A percentile compares a stretch with the other conserved stretches of the same genome.
Conservation (phyloP, 169 alveolate genomes). For the Neospora caninum region DNA sequence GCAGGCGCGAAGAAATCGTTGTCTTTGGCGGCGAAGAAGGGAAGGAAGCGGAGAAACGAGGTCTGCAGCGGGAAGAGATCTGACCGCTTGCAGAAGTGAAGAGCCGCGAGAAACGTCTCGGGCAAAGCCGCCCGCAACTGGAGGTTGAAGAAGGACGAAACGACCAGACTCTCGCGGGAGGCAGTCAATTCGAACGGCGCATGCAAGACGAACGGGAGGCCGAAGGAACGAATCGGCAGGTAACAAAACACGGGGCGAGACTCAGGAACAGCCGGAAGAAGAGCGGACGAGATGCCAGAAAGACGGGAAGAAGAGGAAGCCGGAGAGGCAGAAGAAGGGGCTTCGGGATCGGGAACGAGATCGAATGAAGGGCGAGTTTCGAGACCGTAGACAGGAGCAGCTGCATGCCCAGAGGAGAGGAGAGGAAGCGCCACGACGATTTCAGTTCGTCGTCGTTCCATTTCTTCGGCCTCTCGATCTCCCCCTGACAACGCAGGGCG, state of each 20-base stretch:
- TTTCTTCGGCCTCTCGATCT: background rate
- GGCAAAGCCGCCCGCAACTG: constrained; percentile 30
- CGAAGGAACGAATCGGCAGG: constrained; percentile 74
- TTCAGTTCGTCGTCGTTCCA: background rate
- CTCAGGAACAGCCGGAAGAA: background rate
- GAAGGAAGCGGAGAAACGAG: constrained; percentile 35
- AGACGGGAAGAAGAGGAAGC: background rate
- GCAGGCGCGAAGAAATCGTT: constrained; percentile 22
- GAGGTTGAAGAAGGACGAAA: constrained; percentile 23
- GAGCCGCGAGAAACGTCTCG: constrained; percentile 20
- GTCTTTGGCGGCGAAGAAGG: background rate
- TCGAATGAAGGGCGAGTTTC: too few species aligned
- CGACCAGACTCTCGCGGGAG: constrained; percentile 67
- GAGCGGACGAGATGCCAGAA: background rate
- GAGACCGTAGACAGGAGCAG: constrained; percentile 1
- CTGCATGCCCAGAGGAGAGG: constrained; percentile 6
- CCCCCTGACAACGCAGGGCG: background rate
- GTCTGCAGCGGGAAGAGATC: background rate
- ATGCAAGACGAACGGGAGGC: constrained; percentile 71
- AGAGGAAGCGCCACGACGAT: background rate
- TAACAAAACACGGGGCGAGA: constrained; percentile 51
- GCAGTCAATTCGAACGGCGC: constrained; percentile 74
- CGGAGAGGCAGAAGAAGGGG: background rate
- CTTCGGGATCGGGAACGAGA: background rate
- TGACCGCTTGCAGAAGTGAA: background rate